Conservation (phyloP, 2,329 filamentous ascomycete genomes). For the Hirsutella rhossiliensis region DNA sequence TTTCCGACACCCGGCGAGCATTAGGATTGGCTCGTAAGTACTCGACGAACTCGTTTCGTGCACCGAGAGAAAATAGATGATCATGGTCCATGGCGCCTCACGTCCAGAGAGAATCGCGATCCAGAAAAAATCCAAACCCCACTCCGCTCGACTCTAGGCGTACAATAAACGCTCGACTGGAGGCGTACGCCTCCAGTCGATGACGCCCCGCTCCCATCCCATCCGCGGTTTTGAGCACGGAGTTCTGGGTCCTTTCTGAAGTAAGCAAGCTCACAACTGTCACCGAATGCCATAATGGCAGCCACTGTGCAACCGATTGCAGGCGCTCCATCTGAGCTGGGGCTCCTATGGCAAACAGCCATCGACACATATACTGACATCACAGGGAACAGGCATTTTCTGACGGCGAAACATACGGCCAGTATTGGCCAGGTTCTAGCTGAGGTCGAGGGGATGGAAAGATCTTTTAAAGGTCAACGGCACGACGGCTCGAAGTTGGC, state of each 20-base stretch:
- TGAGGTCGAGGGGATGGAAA: slow-evolving; percentile 1
- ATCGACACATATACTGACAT: neutral
- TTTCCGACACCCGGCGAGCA: slow-evolving; percentile 1
- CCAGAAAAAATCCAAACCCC: neutral
- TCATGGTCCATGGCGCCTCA: neutral
- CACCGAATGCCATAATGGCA: neutral
- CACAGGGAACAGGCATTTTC: neutral
- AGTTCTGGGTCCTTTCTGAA: neutral
- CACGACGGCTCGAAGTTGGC: slow-evolving; percentile 2
- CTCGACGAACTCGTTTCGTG: neutral
- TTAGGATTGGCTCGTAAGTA: slow-evolving; percentile 1
- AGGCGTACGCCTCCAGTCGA: slow-evolving; percentile 4
- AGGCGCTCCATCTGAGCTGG: slow-evolving; percentile 1
- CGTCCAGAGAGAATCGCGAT: neutral
- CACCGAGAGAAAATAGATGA: neutral
- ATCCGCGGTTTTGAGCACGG: neutral
- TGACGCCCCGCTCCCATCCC: neutral
- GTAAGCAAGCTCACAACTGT: neutral
- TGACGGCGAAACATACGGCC: neutral
- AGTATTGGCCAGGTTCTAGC: neutral
- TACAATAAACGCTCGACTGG: neutral
- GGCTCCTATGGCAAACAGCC: slow-evolving; percentile 1
- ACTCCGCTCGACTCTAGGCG: neutral
- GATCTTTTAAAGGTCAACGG: neutral
- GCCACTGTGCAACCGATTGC: neutral